Evolutionary conservation across 495 filamentous ascomycete species (phyloP), one percentile per base, ranked within the genome.

Genomic region (Penicillium ochrochloron): DNA sequence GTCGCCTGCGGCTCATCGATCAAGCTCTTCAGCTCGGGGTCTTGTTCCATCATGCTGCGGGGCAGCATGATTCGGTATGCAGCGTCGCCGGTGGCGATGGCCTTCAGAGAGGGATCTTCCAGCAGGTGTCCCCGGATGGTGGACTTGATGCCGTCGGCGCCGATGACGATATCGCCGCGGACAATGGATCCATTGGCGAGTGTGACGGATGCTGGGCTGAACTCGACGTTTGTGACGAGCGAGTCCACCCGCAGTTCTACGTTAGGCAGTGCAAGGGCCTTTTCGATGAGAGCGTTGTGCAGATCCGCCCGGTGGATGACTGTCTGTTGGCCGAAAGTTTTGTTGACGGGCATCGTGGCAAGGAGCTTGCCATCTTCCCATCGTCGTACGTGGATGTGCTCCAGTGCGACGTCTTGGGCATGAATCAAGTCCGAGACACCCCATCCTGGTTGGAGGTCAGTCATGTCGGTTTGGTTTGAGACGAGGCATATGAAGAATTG

Each of bases 71-170:
- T 79, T 8, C 79, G 73, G 60, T 81, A 84, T 8, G 80, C 81
- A 2, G 79, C 77, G 60, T 84, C 79, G 31, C 78, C 76, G 0
- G 79, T 81, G 1, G 79, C 57, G 11, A 76, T 67, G 11, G 77
- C 73, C 27, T 73, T 69, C 27, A 76, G 65, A 1, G 61, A 57
- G 5, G 66, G 35, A 31, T 76, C 74, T 8, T 70, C 62, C 41
- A 79, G 66, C 5, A 77, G 59, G 19, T 75, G 66, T 37, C 63
- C 64, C 9, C 81, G 74, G 23, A 82, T 61, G 2, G 62, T 67
- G 9, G 81, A 83, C 52, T 80, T 83, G 63, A 83, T 78, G 9
- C 81, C 82, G 37, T 84, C 82, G n/a, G 81, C 81, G 17, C 75
- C 79, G 39, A 83, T 68, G 2, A 83, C 62, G 4, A 84, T 54